phyloP scores from a whole-genome alignment of 768 basidiomycete species.

The Candolleomyces aberdarensis region DNA sequence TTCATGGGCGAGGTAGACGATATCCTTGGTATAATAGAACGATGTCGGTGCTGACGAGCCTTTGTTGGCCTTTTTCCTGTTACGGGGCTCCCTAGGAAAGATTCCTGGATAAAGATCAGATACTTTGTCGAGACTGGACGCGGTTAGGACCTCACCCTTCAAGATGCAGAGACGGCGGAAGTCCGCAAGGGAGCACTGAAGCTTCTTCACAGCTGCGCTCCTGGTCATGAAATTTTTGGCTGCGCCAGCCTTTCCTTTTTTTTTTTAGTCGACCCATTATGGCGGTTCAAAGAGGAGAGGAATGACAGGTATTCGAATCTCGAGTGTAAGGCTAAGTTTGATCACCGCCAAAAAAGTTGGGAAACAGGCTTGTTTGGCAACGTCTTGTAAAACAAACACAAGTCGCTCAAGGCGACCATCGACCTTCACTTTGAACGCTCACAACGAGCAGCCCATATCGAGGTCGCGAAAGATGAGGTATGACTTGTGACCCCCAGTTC shows the following conservation, averaged over 20 bases:
- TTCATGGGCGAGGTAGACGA: conserved; percentile 95
- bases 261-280: conserved; percentile 73
- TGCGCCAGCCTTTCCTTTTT: conserved; percentile 89
- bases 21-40: conserved; percentile 98
- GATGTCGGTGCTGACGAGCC: conserved; percentile 95
- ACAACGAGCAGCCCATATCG: not conserved
- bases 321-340: not conserved
- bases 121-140: conserved; percentile 1
- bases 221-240: conserved; percentile 92
- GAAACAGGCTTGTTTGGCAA: conserved; percentile 25
- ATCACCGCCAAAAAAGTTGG: conserved; percentile 17
- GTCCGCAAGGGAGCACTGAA: conserved; percentile 95
- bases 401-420: not conserved
- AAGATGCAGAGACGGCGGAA: conserved; percentile 96
- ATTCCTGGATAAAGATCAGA: conserved; percentile 61
- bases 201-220: conserved; percentile 87
- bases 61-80: conserved; percentile 93
- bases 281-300: not conserved
- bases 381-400: conserved; percentile 22
- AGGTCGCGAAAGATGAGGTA: conserved; percentile 37
- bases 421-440: not conserved
- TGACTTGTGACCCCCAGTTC: not conserved
- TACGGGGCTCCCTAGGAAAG: conserved; percentile 93
- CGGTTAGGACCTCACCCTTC: conserved; percentile 63
- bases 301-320: conserved; percentile 5